Conservation (phyloP, 805 yeast genomes). For the Starmerella geochares region DNA sequence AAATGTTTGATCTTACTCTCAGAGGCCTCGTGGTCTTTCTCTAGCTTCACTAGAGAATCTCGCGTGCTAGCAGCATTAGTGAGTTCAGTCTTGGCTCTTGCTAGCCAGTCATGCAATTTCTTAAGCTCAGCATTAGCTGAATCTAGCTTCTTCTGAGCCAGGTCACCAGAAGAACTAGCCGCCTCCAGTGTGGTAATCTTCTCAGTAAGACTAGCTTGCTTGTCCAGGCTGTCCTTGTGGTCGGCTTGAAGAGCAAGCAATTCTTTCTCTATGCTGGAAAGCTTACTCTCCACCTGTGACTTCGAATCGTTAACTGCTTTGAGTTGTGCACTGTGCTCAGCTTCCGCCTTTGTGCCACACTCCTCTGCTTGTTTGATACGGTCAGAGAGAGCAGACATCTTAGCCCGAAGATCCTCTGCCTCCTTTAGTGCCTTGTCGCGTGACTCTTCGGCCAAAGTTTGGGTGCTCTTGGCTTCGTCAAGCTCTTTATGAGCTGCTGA, state of each 20-base stretch:
- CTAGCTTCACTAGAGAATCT: slow-evolving; percentile 1
- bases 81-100: slow-evolving; percentile 22
- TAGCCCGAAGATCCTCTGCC: background rate
- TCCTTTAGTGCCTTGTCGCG: slow-evolving; percentile 1
- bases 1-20: slow-evolving; percentile 3
- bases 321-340: background rate
- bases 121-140: slow-evolving; percentile 20
- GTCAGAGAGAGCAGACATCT: background rate
- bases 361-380: background rate
- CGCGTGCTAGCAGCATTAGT: slow-evolving; percentile 8
- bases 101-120: slow-evolving; percentile 21
- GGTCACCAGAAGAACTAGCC: background rate
- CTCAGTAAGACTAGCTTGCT: background rate
- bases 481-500: slow-evolving; percentile 1
- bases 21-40: slow-evolving; percentile 15
- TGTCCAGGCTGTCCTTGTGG: background rate
- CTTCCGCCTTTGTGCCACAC: background rate
- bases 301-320: slow-evolving; percentile 3
- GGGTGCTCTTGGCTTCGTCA: slow-evolving; percentile 1
- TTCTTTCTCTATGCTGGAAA: slow-evolving; percentile 19
- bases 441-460: background rate
- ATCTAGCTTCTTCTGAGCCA: background rate
- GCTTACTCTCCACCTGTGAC: background rate
- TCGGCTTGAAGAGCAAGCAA: background rate
- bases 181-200: slow-evolving; percentile 20